A percentile compares a stretch with the other conserved stretches of the same genome.
Conservation (phyloP, 2,329 filamentous ascomycete species). For the Endocalyx cinctus region DNA sequence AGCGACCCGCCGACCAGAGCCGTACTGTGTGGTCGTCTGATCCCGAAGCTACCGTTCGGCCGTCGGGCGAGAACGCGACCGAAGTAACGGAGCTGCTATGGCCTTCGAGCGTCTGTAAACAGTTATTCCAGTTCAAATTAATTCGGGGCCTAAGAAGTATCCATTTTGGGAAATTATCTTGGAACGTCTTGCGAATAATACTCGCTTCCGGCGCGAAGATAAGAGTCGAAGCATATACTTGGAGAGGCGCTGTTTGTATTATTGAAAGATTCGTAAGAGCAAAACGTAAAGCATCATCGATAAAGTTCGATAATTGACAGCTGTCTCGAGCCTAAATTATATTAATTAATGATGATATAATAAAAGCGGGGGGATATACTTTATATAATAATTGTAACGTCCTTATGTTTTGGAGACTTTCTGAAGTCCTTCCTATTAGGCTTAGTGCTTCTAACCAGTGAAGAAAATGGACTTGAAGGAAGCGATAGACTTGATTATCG, state of each 20-base stretch:
- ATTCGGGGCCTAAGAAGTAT: conserved; percentile 9
- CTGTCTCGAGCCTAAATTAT: conserved; percentile 3
- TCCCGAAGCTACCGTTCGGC: conserved; percentile 8
- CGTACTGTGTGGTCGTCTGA: conserved; percentile 10
- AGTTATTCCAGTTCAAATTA: conserved; percentile 12
- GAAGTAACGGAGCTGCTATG: conserved; percentile 4
- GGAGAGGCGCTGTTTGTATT: conserved; percentile 25
- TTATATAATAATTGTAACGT: conserved; percentile 7
- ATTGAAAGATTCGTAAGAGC: conserved; percentile 15
- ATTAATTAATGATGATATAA: conserved; percentile 3
- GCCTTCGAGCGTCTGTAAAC: conserved; percentile 14
- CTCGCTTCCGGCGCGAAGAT: conserved; percentile 26
- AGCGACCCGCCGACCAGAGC: conserved; percentile 6
- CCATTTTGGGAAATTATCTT: too few relatives aligned
- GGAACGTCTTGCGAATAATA: conserved; percentile 17
- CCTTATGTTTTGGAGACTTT: conserved; percentile 11
- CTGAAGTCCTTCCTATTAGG: conserved; percentile 3
- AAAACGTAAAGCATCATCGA: conserved; percentile 22
- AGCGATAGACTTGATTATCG: conserved; percentile 2
- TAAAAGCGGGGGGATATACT: conserved; percentile 9
- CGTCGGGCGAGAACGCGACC: conserved; percentile 14
- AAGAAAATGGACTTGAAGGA: conserved; percentile 5
- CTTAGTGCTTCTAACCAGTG: conserved; percentile 8
- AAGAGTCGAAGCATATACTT: conserved; percentile 28
- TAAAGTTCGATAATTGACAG: conserved; percentile 9